Evolutionary conservation across 768 basidiomycete species (phyloP), one percentile per base, ranked within the genome.

Genomic region (Suillus bovinus): DNA sequence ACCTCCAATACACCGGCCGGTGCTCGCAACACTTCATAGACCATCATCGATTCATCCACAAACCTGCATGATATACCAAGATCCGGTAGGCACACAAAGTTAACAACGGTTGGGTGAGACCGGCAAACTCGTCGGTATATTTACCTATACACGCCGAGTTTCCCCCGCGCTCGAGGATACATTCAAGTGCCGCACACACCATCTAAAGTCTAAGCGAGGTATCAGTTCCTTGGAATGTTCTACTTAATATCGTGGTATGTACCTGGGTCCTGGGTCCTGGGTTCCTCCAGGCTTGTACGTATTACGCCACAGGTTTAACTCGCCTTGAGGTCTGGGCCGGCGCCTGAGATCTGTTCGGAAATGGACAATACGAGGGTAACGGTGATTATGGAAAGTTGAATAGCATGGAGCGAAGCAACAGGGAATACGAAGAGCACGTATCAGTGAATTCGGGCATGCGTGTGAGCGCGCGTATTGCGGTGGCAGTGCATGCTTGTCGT

Each of bases 211-310:
- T 14, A 47, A 24, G 46, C 7, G 27, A 27, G 27, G 4, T 16
- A 29, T 50, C 16, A 50, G 16, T 49, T 24, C 24, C 47, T 24
- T 27, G 16, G 7, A 29, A 4, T 2, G 24, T 16, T 49, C 14
- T 27, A 24, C 22, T 46, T 46, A 17, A 49, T 27, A 27, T 50
- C 10, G 9, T 9, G 17, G 27, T 10, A 31, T 50, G 50, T 52
- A 52, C 50, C 50, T 52, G 49, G 49, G 24, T 49, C 50, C 50
- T 52, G 49, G 49, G 24, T 49, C 49, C 49, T 52, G 29, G 10
- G 29, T 49, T 52, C 50, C 50, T 52, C 29, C 29, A 52, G 50
- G 50, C 9, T 11, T 52, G 20, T 3, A 20, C 11, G 33, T 34
- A 34, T 13, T 3, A n/a, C 17, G 29, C 29, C 50, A 50, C 49